Conservation (phyloP, 257 asterid genomes). For the Voacanga thouarsii region DNA sequence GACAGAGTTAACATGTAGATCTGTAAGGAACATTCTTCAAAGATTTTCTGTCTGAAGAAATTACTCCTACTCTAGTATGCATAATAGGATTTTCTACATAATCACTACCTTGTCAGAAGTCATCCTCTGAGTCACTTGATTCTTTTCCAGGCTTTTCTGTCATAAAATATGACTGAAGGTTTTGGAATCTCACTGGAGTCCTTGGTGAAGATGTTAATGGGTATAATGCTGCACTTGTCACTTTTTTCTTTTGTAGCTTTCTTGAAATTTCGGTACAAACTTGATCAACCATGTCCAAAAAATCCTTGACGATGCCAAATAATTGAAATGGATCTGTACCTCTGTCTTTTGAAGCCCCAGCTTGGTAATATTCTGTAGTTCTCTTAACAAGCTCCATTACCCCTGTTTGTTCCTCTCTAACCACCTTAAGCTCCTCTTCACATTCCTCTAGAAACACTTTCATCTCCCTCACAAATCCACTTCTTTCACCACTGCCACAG, state of each 20-base stretch:
- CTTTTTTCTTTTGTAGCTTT: slow-evolving; percentile 39
- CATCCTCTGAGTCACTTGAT: slow-evolving; percentile 71
- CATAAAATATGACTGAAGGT: slow-evolving; percentile 47
- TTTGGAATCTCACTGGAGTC: slow-evolving; percentile 54
- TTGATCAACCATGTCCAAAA: slow-evolving; percentile 60
- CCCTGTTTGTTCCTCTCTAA: slow-evolving; percentile 65
- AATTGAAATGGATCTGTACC: slow-evolving; percentile 50
- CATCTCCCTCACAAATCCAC: slow-evolving; percentile 49
- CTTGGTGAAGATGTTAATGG: slow-evolving; percentile 46
- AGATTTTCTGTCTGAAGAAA: background rate
- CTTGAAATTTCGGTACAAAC: slow-evolving; percentile 51
- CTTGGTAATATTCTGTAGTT: slow-evolving; percentile 69
- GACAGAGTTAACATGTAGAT: background rate
- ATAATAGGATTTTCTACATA: background rate
- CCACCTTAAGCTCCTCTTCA: slow-evolving; percentile 60
- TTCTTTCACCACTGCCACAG: slow-evolving; percentile 36
- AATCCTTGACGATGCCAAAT: slow-evolving; percentile 63
- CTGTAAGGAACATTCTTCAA: background rate
- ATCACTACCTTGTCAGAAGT: slow-evolving; percentile 32
- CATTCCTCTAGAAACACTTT: slow-evolving; percentile 70
- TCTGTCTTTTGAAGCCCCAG: slow-evolving; percentile 43
- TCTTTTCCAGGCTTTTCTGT: slow-evolving; percentile 30
- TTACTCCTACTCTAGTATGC: background rate
- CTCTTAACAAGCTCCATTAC: slow-evolving; percentile 60
- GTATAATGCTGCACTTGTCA: slow-evolving; percentile 29